phyloP scores from a whole-genome alignment of 1,284 basidiomycete species.

The Rhodotorula mucilaginosa region DNA sequence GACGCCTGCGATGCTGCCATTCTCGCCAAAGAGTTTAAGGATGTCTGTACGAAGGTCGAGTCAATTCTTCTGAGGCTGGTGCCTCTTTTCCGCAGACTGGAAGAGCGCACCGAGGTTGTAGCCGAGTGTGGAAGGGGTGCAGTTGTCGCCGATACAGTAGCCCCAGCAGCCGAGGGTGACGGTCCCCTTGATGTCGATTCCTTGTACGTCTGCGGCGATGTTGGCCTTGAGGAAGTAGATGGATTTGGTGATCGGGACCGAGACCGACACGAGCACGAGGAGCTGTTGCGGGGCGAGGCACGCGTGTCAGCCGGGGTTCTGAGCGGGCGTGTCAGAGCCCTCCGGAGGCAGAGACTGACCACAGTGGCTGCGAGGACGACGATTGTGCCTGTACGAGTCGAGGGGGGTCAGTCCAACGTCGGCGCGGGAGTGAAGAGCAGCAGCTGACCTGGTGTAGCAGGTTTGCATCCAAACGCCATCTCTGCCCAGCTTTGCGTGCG shows the following conservation, averaged over 20 bases:
- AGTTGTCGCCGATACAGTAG: conserved; percentile 35
- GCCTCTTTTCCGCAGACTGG: neutral
- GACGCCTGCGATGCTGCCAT: conserved; percentile 18
- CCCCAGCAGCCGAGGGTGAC: conserved; percentile 41
- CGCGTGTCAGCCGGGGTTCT: too few relatives aligned
- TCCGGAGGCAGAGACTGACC: conserved; percentile 8
- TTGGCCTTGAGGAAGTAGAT: conserved; percentile 42
- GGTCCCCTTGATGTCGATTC: conserved; percentile 18
- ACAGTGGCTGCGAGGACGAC: conserved; percentile 41
- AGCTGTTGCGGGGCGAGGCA: neutral
- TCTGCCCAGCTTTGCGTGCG: too few relatives aligned
- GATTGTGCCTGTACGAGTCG: conserved; percentile 30
- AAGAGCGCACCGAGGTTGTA: conserved; percentile 32
- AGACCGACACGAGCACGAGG: conserved; percentile 39
- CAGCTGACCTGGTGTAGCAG: neutral
- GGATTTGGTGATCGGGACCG: conserved; percentile 40
- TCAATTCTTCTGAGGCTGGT: neutral
- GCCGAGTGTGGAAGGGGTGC: conserved; percentile 33
- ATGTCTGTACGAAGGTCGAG: conserved; percentile 7
- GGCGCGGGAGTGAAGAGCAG: too few relatives aligned
- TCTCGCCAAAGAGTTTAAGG: conserved; percentile 14
- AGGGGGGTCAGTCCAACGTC: neutral
- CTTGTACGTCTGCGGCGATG: conserved; percentile 19
- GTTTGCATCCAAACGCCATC: neutral
- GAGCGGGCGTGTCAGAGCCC: too few relatives aligned